These are phyloP conservation scores for Globisporangium nagaii DNA, from an alignment of 352 stramenopile species.

Conservation along the genomic window DNA sequence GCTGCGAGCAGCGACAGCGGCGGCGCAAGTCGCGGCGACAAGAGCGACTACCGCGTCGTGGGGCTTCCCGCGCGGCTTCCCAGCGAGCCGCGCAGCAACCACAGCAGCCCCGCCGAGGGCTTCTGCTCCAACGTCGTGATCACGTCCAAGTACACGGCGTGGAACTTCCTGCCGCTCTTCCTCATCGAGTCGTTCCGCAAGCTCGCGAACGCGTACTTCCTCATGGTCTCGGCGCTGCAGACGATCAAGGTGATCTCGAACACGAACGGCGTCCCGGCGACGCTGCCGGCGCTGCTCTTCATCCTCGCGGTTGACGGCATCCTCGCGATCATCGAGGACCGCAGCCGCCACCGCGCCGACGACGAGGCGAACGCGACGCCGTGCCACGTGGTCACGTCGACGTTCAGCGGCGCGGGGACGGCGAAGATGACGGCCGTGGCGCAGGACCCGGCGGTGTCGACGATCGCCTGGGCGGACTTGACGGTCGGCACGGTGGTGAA, in stretches of 20 bases:
- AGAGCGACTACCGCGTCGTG: slow-evolving; percentile 5
- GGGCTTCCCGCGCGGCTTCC: not conserved
- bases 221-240: slow-evolving; percentile 86
- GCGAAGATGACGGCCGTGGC: slow-evolving; percentile 27
- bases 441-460: slow-evolving; percentile 32
- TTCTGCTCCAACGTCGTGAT: slow-evolving; percentile 87
- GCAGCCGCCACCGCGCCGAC: slow-evolving; percentile 67
- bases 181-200: slow-evolving; percentile 84
- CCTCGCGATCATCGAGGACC: slow-evolving; percentile 85
- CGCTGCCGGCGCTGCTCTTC: slow-evolving; percentile 79
- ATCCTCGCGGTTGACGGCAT: slow-evolving; percentile 85
- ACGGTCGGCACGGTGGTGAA: slow-evolving; percentile 81
- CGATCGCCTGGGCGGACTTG: slow-evolving; percentile 72
- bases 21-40: not conserved
- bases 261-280: slow-evolving; percentile 73
- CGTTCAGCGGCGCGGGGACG: slow-evolving; percentile 31
- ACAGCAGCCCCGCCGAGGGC: slow-evolving; percentile 1
- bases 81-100: not conserved
- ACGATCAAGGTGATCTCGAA: slow-evolving; percentile 79
- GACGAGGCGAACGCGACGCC: slow-evolving; percentile 75
- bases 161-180: slow-evolving; percentile 87
- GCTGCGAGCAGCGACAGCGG: not conserved
- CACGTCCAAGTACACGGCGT: slow-evolving; percentile 90
- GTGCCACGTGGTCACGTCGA: slow-evolving; percentile 49
- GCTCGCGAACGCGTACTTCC: slow-evolving; percentile 92